These are phyloP conservation scores for Ogataea polymorpha DNA, from an alignment of 805 yeast genomes.

Conservation along the genomic window DNA sequence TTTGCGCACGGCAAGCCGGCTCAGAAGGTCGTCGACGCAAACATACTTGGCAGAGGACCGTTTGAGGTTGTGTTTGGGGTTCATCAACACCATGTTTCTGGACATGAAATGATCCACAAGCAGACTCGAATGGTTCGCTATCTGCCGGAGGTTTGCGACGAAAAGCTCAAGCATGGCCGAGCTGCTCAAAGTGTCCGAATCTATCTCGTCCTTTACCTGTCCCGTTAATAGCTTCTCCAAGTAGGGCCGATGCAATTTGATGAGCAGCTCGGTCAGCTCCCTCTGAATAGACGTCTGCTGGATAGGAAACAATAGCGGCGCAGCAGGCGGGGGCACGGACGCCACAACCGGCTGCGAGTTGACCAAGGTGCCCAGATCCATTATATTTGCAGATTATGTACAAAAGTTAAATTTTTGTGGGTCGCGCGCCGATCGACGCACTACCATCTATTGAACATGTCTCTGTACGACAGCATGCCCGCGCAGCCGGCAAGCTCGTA, in stretches of 20 bases:
- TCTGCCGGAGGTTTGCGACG: slow-evolving; percentile 44
- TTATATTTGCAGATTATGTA: slow-evolving; percentile 1
- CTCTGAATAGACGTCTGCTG: slow-evolving; percentile 43
- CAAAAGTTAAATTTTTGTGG: neutral
- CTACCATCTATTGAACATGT: slow-evolving; percentile 14
- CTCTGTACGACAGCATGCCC: slow-evolving; percentile 2
- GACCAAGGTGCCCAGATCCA: neutral
- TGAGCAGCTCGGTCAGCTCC: slow-evolving; percentile 41
- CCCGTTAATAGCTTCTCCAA: slow-evolving; percentile 13
- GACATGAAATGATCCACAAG: slow-evolving; percentile 79
- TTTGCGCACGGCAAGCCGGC: slow-evolving; percentile 29
- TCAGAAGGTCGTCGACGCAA: slow-evolving; percentile 49
- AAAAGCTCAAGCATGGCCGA: slow-evolving; percentile 40
- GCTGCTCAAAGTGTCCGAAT: slow-evolving; percentile 19
- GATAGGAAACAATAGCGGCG: slow-evolving; percentile 34
- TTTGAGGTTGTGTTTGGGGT: slow-evolving; percentile 53
- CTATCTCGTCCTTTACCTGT: neutral
- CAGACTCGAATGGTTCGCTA: slow-evolving; percentile 65
- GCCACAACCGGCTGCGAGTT: neutral
- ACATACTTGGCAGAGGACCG: slow-evolving; percentile 58
- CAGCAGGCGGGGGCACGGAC: neutral
- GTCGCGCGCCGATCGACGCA: slow-evolving; percentile 6
- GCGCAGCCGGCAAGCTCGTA: slow-evolving; percentile 42
- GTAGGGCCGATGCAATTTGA: slow-evolving; percentile 39
- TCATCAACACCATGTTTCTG: slow-evolving; percentile 61